A percentile compares a stretch with the other conserved stretches of the same genome.
Conservation (phyloP, 2,329 filamentous ascomycete species). For the Fusarium pseudograminearum region DNA sequence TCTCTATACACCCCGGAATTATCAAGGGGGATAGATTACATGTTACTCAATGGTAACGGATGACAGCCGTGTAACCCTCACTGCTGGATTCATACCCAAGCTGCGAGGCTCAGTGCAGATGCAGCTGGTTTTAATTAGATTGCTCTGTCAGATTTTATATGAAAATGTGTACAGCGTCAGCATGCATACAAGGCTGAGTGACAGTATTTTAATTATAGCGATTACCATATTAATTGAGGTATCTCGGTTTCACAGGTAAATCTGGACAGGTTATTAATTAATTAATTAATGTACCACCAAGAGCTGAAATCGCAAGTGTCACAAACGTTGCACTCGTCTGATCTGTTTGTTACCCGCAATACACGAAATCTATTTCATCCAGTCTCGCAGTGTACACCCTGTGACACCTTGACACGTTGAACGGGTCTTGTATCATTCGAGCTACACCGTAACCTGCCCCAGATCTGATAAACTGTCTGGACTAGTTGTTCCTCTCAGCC, state of each 20-base stretch:
- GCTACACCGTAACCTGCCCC: not conserved
- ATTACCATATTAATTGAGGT: not conserved
- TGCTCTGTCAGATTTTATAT: too few relatives aligned
- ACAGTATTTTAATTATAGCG: slow-evolving; percentile 4
- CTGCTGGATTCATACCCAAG: slow-evolving; percentile 33
- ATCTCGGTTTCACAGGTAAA: slow-evolving; percentile 9
- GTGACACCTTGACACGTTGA: slow-evolving; percentile 32
- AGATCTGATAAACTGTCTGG: not conserved
- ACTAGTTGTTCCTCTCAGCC: slow-evolving; percentile 15
- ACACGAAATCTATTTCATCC: not conserved
- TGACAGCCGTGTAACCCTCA: slow-evolving; percentile 30
- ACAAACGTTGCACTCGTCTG: slow-evolving; percentile 19
- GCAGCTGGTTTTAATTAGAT: slow-evolving; percentile 14
- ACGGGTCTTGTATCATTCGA: slow-evolving; percentile 22
- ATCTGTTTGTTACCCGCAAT: slow-evolving; percentile 24
- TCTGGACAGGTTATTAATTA: not conserved
- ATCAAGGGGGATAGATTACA: not conserved
- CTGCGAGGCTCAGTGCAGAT: slow-evolving; percentile 27
- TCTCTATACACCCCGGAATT: not conserved
- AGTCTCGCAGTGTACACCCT: slow-evolving; percentile 3
- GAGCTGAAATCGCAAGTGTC: slow-evolving; percentile 8
- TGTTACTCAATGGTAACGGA: not conserved
- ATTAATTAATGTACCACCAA: slow-evolving; percentile 3
- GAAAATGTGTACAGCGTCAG: slow-evolving; percentile 22
- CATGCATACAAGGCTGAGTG: slow-evolving; percentile 23